Conservation (phyloP, 2,329 filamentous ascomycete species). For the Seiridium unicorne region DNA sequence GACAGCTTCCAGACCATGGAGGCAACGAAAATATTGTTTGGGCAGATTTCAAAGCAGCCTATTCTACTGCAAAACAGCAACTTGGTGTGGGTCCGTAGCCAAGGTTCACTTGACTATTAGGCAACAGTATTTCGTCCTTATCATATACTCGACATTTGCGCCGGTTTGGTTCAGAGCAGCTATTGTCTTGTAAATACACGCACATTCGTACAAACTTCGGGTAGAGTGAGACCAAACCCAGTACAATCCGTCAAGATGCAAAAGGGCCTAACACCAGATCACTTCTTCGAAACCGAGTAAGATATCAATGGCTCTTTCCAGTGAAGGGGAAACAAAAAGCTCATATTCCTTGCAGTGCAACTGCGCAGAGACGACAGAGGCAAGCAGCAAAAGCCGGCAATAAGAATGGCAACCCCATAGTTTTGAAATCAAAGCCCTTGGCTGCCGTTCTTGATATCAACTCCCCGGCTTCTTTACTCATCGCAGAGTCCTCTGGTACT, state of each 20-base stretch:
- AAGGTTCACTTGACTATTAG: no score
- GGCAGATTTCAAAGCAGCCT: constrained; percentile 4
- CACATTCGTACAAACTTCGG: no score
- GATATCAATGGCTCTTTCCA: constrained; percentile 20
- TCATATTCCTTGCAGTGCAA: constrained; percentile 43
- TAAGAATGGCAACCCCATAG: constrained; percentile 77
- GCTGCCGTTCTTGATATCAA: constrained; percentile 68
- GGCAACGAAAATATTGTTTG: background rate
- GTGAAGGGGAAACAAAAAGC: constrained; percentile 35
- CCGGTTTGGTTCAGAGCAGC: no score
- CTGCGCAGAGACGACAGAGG: constrained; percentile 48
- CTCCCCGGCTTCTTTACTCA: constrained; percentile 61
- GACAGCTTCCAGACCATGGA: background rate
- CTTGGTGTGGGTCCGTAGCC: no score
- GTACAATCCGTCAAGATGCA: constrained; percentile 46
- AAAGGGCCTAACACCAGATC: constrained; percentile 68
- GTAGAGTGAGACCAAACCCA: no score
- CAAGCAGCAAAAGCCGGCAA: constrained; percentile 73
- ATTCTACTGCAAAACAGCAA: background rate
- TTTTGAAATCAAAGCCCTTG: constrained; percentile 81
- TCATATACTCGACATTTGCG: no score
- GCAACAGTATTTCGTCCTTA: background rate
- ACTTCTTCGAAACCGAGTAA: constrained; percentile 94
- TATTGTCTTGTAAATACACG: no score
- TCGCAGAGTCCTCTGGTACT: constrained; percentile 84